These are phyloP conservation scores for Aphanomyces euteiches DNA, from an alignment of 352 stramenopile species.

Conservation along the genomic window DNA sequence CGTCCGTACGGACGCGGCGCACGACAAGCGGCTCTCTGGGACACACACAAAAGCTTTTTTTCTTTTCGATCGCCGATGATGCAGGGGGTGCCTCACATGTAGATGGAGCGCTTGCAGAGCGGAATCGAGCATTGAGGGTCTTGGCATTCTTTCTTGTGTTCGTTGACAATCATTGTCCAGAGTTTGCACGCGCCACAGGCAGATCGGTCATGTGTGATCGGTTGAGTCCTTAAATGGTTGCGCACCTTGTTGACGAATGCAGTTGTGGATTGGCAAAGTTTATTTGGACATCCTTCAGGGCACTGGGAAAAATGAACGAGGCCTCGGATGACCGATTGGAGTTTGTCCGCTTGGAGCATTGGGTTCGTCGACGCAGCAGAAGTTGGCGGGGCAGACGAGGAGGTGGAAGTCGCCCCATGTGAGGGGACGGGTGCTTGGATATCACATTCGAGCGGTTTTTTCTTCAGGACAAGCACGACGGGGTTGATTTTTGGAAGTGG, in stretches of 20 bases:
- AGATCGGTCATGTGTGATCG: slow-evolving; percentile 34
- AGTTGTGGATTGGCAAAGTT: slow-evolving; percentile 52
- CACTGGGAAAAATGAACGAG: slow-evolving; percentile 48
- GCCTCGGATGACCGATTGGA: slow-evolving; percentile 55
- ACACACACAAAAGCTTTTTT: too few species aligned
- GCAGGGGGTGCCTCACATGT: slow-evolving; percentile 7
- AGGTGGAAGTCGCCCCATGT: background rate
- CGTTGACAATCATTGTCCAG: slow-evolving; percentile 44
- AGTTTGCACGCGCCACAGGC: slow-evolving; percentile 59
- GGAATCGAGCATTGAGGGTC: slow-evolving; percentile 38
- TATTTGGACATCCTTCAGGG: slow-evolving; percentile 43
- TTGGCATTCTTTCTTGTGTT: slow-evolving; percentile 38
- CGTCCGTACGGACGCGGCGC: too few species aligned
- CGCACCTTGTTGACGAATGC: slow-evolving; percentile 55
- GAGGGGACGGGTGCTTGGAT: background rate
- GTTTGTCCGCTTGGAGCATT: slow-evolving; percentile 41
- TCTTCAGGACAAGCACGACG: slow-evolving; percentile 14
- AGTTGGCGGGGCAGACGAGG: background rate
- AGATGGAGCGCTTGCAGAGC: slow-evolving; percentile 35
- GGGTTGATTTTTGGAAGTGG: slow-evolving; percentile 10
- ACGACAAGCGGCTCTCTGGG: too few species aligned
- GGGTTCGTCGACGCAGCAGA: slow-evolving; percentile 2
- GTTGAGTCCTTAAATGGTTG: slow-evolving; percentile 38
- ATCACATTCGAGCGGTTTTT: background rate
- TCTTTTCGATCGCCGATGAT: background rate